Conservation (phyloP, 345 rosid genomes). For the Citrus australasica region DNA sequence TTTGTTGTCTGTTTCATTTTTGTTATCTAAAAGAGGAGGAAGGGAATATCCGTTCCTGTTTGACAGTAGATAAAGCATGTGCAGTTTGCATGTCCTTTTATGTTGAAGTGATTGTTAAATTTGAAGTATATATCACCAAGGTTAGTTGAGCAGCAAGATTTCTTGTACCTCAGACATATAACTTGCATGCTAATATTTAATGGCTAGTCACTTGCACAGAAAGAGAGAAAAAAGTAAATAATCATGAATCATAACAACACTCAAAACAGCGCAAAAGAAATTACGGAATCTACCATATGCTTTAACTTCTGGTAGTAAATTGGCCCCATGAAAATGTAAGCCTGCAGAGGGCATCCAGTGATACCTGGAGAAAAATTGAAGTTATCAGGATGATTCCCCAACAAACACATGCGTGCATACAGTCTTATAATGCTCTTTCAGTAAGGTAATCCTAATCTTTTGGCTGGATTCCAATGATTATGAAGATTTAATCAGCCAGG, state of each 20-base stretch:
- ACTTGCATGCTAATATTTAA: background rate
- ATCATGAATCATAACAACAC: background rate
- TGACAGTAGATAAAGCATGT: too few relatives aligned
- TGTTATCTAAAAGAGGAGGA: background rate
- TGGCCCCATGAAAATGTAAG: conserved; percentile 96
- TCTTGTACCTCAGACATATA: too few relatives aligned
- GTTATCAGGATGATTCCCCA: conserved; percentile 17
- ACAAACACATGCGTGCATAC: background rate
- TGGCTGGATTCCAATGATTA: background rate
- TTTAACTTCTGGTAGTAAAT: conserved; percentile 96
- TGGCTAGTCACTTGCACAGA: background rate
- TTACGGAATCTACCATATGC: conserved; percentile 73
- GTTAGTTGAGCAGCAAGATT: background rate
- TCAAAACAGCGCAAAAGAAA: background rate
- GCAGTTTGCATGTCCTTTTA: background rate
- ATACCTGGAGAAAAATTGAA: conserved; percentile 51
- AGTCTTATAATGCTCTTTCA: background rate
- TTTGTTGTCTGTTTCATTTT: background rate
- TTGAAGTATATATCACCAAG: background rate
- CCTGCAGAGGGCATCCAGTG: conserved; percentile 80
- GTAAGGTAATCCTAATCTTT: background rate
- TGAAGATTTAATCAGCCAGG: background rate
- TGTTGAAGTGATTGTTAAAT: background rate
- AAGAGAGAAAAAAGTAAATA: background rate
- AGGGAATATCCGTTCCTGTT: background rate